A percentile compares a stretch with the other conserved stretches of the same genome.
Evolutionary conservation across 2,329 filamentous ascomycete species (phyloP).

Genomic region (Calonectria hawksworthii): DNA sequence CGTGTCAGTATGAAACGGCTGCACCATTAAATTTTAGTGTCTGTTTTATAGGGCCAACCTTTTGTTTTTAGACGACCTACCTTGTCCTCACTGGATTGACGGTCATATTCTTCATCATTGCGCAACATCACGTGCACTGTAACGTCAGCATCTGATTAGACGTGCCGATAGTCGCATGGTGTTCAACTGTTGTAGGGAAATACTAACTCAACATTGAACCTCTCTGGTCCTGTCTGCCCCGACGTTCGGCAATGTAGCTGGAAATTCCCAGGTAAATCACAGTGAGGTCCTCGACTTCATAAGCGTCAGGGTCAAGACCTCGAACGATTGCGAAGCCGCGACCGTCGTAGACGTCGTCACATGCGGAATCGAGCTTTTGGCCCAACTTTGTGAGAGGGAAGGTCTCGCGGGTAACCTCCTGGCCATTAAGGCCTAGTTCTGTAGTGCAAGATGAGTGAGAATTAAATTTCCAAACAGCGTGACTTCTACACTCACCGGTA

Average conservation of each 20-base stretch:
- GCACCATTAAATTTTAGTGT: constrained; percentile 51
- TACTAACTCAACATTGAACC: constrained; percentile 29
- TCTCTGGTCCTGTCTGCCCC: constrained; percentile 62
- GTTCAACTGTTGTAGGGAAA: background rate
- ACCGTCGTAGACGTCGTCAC: constrained; percentile 63
- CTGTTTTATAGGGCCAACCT: no score
- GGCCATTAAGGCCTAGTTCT: background rate
- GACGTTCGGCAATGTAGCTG: constrained; percentile 64
- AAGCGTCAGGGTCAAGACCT: constrained; percentile 63
- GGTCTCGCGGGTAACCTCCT: constrained; percentile 50
- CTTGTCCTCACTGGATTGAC: constrained; percentile 8
- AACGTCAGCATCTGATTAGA: background rate
- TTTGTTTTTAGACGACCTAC: no score
- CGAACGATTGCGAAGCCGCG: constrained; percentile 70
- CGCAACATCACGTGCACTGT: background rate
- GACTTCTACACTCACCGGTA: background rate
- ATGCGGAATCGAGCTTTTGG: constrained; percentile 59
- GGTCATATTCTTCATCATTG: background rate
- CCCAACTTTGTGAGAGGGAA: constrained; percentile 68
- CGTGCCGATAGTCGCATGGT: background rate
- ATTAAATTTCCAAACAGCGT: background rate
- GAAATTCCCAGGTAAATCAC: constrained; percentile 70
- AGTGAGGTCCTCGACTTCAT: constrained; percentile 66
- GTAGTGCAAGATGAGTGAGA: background rate
- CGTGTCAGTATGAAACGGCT: constrained; percentile 67